Evolutionary conservation across 305 asterid species (phyloP).

Genomic region (Solanum hybrid): DNA sequence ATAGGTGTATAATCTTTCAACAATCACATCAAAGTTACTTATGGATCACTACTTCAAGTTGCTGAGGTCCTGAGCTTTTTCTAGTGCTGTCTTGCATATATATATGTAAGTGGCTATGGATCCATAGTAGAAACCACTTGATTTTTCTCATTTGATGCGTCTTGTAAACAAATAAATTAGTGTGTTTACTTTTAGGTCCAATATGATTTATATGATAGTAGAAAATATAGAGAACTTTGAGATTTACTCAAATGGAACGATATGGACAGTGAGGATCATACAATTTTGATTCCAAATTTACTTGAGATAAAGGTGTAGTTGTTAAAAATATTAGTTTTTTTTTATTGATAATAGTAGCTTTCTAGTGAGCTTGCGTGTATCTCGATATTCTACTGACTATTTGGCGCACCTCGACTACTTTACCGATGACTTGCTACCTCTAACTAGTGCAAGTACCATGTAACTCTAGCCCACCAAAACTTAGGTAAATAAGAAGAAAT

Average conservation of each 20-base stretch:
- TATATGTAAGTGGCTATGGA: neutral
- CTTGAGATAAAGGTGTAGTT: neutral
- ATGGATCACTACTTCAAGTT: neutral
- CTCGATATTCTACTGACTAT: neutral
- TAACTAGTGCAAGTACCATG: neutral
- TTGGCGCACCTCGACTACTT: neutral
- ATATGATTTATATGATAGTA: neutral
- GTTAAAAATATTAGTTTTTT: neutral
- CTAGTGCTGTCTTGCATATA: neutral
- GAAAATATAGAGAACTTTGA: neutral
- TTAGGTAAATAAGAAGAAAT: neutral
- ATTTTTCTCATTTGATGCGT: neutral
- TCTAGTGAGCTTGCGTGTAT: fast-evolving
- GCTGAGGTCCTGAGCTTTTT: neutral
- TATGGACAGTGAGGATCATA: neutral
- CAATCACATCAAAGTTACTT: conserved; percentile 23
- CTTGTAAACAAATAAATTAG: neutral
- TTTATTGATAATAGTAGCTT: neutral
- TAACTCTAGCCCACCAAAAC: neutral
- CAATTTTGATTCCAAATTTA: neutral
- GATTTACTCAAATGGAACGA: neutral
- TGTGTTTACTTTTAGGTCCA: neutral
- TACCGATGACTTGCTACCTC: neutral
- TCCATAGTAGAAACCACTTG: neutral
- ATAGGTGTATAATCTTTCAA: conserved; percentile 7